Conservation (phyloP, 495 filamentous ascomycete species). For the Monascus purpureus region DNA sequence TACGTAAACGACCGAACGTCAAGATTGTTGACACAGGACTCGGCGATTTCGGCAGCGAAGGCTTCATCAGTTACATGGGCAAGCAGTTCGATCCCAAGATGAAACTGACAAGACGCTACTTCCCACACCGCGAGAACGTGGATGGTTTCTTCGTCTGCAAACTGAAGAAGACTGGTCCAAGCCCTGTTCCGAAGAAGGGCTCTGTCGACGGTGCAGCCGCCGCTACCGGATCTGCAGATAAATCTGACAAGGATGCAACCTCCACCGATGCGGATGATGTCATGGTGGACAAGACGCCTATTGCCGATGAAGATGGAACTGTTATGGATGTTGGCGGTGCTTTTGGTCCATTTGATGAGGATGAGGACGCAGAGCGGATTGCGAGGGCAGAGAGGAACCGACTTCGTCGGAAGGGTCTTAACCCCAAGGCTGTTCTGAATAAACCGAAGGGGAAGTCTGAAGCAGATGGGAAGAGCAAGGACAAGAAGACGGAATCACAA, state of each 20-base stretch:
- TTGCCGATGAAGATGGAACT: slow-evolving; percentile 25
- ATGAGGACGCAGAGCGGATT: slow-evolving; percentile 46
- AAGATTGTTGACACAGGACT: slow-evolving; percentile 86
- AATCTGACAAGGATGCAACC: slow-evolving; percentile 5
- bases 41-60: slow-evolving; percentile 74
- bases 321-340: slow-evolving; percentile 22
- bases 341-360: slow-evolving; percentile 55
- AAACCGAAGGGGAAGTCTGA: slow-evolving; percentile 24
- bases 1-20: slow-evolving; percentile 83
- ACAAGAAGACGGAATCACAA: slow-evolving; percentile 1
- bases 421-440: slow-evolving; percentile 44
- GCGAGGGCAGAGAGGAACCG: slow-evolving; percentile 42
- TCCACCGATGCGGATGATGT: slow-evolving; percentile 11
- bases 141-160: slow-evolving; percentile 98
- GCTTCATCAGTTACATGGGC: slow-evolving; percentile 74
- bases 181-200: slow-evolving; percentile 38
- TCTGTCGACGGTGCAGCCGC: slow-evolving; percentile 9
- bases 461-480: slow-evolving; percentile 2
- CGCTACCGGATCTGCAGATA: slow-evolving; percentile 7
- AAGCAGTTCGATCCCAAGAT: slow-evolving; percentile 80
- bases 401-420: slow-evolving; percentile 49
- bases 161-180: slow-evolving; percentile 80
- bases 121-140: slow-evolving; percentile 91
- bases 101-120: slow-evolving; percentile 76
- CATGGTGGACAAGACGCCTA: slow-evolving; percentile 32